Base-by-base conservation (phyloP, 1,139 yeast genomes). In the Candida sanyaensis region DNA sequence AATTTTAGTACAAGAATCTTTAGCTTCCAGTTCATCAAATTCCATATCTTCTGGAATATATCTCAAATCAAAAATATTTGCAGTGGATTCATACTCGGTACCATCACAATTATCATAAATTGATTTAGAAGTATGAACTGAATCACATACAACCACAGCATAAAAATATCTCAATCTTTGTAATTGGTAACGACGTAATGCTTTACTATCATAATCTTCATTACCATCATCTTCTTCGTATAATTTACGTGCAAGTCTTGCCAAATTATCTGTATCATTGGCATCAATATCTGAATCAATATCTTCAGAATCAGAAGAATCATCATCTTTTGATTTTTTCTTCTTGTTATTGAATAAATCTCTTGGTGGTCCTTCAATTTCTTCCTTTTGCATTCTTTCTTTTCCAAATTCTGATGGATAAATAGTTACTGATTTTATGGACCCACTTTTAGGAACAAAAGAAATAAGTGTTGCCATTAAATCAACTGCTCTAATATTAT, bases 321-420 rank as follows among this genome's bases (percentile, higher is more conserved):
- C 43, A 4, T 45, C 43, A 29, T 38, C 39, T 7, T 40, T 37
- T 5, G 27, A 37, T 37, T 37, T 51, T 11, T 56, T 57, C 41
- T 64, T 70, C 49, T 68, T 65, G 39, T 68, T 74, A 49, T 73
- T 71, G 68, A 93, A 93, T 23, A 93, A 66, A 38, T 91, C 96
- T 57, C 79, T 81, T 52, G 98, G 92, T 3, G 99, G 99, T 0
- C 99, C 99, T 61, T 89, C 93, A 5, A 80, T 60, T 56, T 91
- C 96, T 69, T 95, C 99, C 56, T 81, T 81, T 53, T 86, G 89
- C 93, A 95, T 86, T 62, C 91, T 86, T 62, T 88, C 88, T 63
- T 91, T 93, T 37, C 99, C 99, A 64, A 83, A 95, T 60, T 93
- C 96, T 50, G 96, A 88, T 13, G 97, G 97, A 59, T 77, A 90